These are phyloP conservation scores for Zygoascus meyerae DNA, from an alignment of 1,139 yeast species.

Conservation along the genomic window DNA sequence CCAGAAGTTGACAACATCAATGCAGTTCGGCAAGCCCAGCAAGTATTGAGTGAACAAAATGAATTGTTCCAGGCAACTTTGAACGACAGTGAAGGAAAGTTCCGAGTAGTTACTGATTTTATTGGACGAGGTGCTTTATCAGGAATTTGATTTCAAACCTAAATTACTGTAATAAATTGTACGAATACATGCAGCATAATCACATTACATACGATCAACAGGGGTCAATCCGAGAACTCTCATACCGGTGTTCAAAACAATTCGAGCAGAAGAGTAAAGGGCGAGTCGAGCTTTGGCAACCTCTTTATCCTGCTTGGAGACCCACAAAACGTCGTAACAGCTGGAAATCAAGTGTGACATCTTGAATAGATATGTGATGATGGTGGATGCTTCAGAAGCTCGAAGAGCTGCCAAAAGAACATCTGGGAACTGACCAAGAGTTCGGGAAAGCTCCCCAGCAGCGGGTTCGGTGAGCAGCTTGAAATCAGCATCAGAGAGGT, in stretches of 20 bases:
- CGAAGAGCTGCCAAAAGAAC: constrained; percentile 75
- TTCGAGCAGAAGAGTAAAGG: constrained; percentile 84
- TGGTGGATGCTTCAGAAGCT: constrained; percentile 87
- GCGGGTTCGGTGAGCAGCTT: constrained; percentile 70
- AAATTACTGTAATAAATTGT: background rate
- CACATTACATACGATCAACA: constrained; percentile 87
- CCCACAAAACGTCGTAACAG: constrained; percentile 95
- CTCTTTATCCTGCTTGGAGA: constrained; percentile 88
- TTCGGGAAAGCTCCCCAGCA: constrained; percentile 67
- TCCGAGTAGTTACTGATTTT: constrained; percentile 71
- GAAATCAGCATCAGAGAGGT: constrained; percentile 57
- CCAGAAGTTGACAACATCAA: constrained; percentile 62
- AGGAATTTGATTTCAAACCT: constrained; percentile 6
- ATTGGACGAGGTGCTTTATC: constrained; percentile 77
- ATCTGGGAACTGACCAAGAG: constrained; percentile 89
- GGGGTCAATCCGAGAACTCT: constrained; percentile 87
- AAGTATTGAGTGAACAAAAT: constrained; percentile 53
- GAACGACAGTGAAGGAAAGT: constrained; percentile 56
- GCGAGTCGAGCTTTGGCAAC: constrained; percentile 92
- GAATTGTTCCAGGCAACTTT: constrained; percentile 60
- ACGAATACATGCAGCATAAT: background rate
- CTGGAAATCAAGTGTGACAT: constrained; percentile 92
- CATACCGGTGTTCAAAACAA: constrained; percentile 90
- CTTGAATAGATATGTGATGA: constrained; percentile 89
- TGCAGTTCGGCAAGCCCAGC: constrained; percentile 55